Conservation (phyloP, 495 filamentous ascomycete species). For the Letharia lupina region DNA sequence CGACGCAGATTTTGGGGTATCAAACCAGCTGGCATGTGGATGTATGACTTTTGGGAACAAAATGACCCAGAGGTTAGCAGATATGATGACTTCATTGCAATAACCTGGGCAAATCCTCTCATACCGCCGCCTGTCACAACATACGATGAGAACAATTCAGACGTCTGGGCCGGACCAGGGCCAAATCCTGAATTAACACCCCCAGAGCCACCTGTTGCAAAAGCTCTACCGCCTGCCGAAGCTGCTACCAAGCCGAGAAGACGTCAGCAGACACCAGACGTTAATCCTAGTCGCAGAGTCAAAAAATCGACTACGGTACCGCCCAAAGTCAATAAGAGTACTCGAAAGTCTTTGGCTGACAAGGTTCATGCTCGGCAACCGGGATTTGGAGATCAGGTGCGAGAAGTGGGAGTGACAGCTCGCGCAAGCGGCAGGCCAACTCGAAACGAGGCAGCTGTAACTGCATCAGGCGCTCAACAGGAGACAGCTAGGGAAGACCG, state of each 20-base stretch:
- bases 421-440: not conserved
- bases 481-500: not conserved
- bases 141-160: not conserved
- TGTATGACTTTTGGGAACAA: slow-evolving; percentile 2
- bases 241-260: not conserved
- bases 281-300: not conserved
- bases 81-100: not conserved
- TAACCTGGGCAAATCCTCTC: not conserved
- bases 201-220: not conserved
- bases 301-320: not conserved
- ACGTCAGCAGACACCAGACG: not conserved
- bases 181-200: not conserved
- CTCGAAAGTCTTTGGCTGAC: not conserved
- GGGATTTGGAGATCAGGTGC: not conserved
- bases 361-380: not conserved
- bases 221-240: not conserved
- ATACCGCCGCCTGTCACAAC: not conserved
- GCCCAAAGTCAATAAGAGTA: not conserved
- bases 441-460: not conserved
- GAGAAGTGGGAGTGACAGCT: not conserved
- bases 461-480: not conserved
- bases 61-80: slow-evolving; percentile 1
- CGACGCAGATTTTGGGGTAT: slow-evolving; percentile 3
- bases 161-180: not conserved
- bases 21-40: not conserved